Evolutionary conservation across 2,329 filamentous ascomycete species (phyloP).

Genomic region (Botrytis fragariae): DNA sequence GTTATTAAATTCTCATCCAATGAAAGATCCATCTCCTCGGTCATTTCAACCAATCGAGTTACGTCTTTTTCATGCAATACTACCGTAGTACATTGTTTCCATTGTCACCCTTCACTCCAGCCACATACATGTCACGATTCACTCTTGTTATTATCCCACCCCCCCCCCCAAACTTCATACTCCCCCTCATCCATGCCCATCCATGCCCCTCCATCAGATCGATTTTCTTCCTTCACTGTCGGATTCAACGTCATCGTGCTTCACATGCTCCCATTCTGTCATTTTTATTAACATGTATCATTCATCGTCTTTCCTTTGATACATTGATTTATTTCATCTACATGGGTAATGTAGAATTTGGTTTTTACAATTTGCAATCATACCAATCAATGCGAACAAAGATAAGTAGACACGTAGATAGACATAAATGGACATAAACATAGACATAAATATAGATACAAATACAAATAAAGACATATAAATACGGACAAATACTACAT

Average conservation of each 20-base stretch:
- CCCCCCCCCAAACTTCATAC: no score
- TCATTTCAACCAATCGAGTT: not conserved
- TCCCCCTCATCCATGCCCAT: not conserved
- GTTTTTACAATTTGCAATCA: no score
- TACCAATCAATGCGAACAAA: no score
- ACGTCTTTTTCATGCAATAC: not conserved
- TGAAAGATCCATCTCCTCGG: not conserved
- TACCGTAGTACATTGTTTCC: not conserved
- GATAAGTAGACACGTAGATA: no score
- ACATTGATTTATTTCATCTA: no score
- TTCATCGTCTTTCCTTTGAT: not conserved
- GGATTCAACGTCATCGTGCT: constrained; percentile 5
- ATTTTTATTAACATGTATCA: not conserved
- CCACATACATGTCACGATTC: no score
- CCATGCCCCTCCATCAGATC: not conserved
- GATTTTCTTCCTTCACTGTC: not conserved
- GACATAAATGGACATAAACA: no score
- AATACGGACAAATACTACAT: no score
- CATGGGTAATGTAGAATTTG: no score
- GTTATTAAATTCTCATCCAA: not conserved
- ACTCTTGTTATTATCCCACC: not conserved
- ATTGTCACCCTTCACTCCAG: not conserved
- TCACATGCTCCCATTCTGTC: not conserved
- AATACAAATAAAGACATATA: not conserved
- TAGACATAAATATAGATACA: no score